Evolutionary conservation across 2,329 filamentous ascomycete species (phyloP).

Genomic region (Hypoxylon sp.): DNA sequence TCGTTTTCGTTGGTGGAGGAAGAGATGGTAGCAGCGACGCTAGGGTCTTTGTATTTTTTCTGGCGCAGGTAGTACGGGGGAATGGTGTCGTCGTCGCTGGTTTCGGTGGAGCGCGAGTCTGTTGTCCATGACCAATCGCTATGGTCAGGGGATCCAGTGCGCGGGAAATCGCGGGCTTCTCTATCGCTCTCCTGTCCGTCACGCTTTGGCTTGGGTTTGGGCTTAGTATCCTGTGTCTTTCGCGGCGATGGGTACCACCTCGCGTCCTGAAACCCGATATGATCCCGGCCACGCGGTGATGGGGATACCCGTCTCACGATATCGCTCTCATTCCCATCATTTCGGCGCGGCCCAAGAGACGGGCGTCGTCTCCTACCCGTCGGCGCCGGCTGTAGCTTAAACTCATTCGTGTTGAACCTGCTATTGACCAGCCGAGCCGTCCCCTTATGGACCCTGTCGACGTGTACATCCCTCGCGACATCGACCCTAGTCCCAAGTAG

Average conservation of each 20-base stretch:
- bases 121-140: conserved; percentile 23
- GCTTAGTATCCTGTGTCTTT: background rate
- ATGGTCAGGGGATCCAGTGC: background rate
- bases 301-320: background rate
- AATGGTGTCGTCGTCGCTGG: background rate
- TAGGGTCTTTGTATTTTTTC: background rate
- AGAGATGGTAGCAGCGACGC: background rate
- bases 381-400: conserved; percentile 46
- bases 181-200: no score
- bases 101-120: background rate
- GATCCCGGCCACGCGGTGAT: background rate
- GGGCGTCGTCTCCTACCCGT: conserved; percentile 9
- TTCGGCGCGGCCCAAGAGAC: background rate
- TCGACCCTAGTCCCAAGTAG: conserved; percentile 8
- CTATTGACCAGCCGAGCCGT: conserved; percentile 12
- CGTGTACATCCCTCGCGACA: conserved; percentile 3
- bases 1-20: background rate
- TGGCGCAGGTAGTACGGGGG: background rate
- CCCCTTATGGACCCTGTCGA: background rate
- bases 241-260: conserved; percentile 8
- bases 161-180: background rate
- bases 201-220: background rate
- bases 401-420: conserved; percentile 18
- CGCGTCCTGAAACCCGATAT: conserved; percentile 42
- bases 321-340: background rate